Base-by-base conservation (phyloP, 371 early-diverging fungal genomes). In the Fennellomyces sp. region DNA sequence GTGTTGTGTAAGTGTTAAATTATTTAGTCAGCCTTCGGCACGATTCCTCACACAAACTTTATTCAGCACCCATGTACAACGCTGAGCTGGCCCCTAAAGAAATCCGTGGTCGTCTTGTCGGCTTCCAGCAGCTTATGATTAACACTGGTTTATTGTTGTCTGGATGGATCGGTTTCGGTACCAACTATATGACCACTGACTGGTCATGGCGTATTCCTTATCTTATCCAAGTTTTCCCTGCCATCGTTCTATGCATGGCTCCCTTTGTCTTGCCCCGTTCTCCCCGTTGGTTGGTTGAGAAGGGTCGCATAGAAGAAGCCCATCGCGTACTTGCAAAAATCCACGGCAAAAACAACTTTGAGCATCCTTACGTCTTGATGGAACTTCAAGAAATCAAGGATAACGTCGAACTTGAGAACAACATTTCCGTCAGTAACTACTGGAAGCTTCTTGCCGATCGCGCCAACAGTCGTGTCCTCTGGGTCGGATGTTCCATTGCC, bases 381-480 rank as follows among this genome's bases (percentile, higher is more conserved):
- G 96, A 96, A 77, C 88, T 82, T 65, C 80, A 87, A 45, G 88
- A 89, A 38, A 92, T 95, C 66, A 72, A 88, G 65, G 86, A 88
- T 31, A 76, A 81, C 49, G 78, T 92, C 30, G 84, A 79, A 49
- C 68, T 85, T 31, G 96, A 97, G 72, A 80, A 85, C 42, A 78
- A 79, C 10, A 74, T 89, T 17, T 86, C 88, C 17, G 78, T 81
- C 15, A 84, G 83, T 58, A 81, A 78, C 52, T 95, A 93, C 73
- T 2, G 57, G 7, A 93, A 93, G 62, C 83, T 96, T 49, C 69
- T 91, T 63, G 70, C 71, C 60, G 89, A 81, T 94, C 35, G 87
- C 8, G 79, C 84, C 58, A 58, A 81, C 45, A 81, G 80, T 11
- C 70, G 74, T 41, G 85, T 92, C 49, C 71, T 88, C 28, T 58